Evolutionary conservation across 371 early-diverging fungal genomes (phyloP).

Genomic region (Rhizomucor miehei): DNA sequence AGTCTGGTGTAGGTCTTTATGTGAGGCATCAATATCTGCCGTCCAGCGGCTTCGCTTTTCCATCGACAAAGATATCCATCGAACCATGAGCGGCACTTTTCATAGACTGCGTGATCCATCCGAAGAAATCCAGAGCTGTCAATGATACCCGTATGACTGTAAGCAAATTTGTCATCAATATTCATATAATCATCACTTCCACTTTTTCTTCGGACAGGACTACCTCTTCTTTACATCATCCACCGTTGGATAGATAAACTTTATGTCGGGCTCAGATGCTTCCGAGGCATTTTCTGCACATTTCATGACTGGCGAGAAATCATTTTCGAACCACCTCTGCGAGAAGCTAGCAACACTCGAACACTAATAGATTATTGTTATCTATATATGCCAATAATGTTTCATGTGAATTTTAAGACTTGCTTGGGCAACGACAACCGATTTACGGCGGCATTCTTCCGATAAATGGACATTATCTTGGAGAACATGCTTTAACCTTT

Average conservation of each 20-base stretch:
- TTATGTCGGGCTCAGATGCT: constrained; percentile 11
- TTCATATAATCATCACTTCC: neutral
- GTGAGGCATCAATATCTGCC: constrained; percentile 64
- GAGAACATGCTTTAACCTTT: constrained; percentile 35
- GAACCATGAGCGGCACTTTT: constrained; percentile 52
- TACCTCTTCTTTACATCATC: constrained; percentile 60
- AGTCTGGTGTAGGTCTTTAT: constrained; percentile 45
- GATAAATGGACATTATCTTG: constrained; percentile 28
- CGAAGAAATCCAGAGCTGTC: constrained; percentile 24
- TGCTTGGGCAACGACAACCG: constrained; percentile 47
- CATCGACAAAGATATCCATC: constrained; percentile 46
- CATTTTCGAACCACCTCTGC: constrained; percentile 40
- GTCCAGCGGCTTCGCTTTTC: constrained; percentile 43
- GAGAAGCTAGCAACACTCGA: constrained; percentile 60
- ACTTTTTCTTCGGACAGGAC: neutral
- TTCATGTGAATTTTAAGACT: no score
- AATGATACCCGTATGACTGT: constrained; percentile 18
- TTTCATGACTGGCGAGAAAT: constrained; percentile 13
- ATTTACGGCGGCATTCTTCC: constrained; percentile 18
- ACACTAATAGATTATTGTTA: no score
- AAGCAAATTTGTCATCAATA: no score
- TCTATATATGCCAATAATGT: no score
- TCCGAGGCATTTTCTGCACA: constrained; percentile 7
- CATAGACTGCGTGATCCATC: constrained; percentile 32
- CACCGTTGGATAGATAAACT: constrained; percentile 59